phyloP scores from a whole-genome alignment of 352 stramenopile species.

The Albugo candida region DNA sequence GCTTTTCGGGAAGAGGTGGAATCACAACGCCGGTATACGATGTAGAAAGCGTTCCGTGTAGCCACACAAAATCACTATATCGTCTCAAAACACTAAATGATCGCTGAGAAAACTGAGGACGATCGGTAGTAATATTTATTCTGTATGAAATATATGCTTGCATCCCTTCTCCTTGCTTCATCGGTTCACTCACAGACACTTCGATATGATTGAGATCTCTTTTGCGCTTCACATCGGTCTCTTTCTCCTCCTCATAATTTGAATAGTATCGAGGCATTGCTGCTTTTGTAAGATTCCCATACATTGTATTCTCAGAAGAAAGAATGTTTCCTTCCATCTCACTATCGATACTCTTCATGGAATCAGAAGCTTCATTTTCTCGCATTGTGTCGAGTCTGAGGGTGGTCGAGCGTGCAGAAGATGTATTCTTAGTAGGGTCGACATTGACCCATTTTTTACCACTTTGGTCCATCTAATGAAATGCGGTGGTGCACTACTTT shows the following conservation, averaged over 20 bases:
- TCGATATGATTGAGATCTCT: slow-evolving; percentile 19
- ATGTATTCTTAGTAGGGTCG: slow-evolving; percentile 15
- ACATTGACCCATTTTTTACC: slow-evolving; percentile 80
- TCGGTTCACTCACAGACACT: slow-evolving; percentile 84
- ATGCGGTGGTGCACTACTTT: too few relatives aligned
- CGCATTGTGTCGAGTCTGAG: background rate
- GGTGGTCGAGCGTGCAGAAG: background rate
- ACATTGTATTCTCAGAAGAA: slow-evolving; percentile 21
- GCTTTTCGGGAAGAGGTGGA: slow-evolving; percentile 90
- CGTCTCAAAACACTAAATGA: slow-evolving; percentile 84
- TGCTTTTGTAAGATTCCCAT: slow-evolving; percentile 1
- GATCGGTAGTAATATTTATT: slow-evolving; percentile 61
- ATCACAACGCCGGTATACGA: slow-evolving; percentile 84
- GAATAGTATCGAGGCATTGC: slow-evolving; percentile 2
- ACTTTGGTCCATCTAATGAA: slow-evolving; percentile 21
- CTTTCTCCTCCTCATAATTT: too few relatives aligned
- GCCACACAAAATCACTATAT: slow-evolving; percentile 93
- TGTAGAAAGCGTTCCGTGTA: slow-evolving; percentile 76
- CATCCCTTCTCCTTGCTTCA: slow-evolving; percentile 93
- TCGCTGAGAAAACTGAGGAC: slow-evolving; percentile 65
- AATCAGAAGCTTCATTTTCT: background rate
- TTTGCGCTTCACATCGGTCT: too few relatives aligned
- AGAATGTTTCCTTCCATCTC: background rate
- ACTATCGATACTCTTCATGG: background rate
- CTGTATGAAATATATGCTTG: slow-evolving; percentile 97